A percentile compares a stretch with the other conserved stretches of the same genome.
phyloP scores from a whole-genome alignment of 768 basidiomycete species.

The Baorangia bicolor region DNA sequence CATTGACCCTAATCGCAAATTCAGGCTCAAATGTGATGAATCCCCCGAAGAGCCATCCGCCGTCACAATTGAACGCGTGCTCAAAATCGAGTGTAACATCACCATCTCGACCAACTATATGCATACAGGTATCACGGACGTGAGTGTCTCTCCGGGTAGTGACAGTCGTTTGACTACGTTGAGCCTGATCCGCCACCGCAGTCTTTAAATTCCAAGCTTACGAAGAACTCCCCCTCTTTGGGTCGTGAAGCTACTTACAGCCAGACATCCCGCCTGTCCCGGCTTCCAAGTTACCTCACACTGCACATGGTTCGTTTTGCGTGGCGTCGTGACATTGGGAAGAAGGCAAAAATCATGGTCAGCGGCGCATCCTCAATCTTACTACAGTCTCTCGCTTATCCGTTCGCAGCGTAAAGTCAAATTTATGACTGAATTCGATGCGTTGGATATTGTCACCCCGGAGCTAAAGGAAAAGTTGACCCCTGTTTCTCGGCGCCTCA shows the following conservation, averaged over 20 bases:
- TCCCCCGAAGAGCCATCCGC: constrained; percentile 74
- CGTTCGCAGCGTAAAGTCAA: constrained; percentile 77
- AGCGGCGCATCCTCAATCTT: constrained; percentile 1
- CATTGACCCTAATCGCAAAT: constrained; percentile 19
- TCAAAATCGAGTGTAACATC: constrained; percentile 95
- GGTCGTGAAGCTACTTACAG: constrained; percentile 81
- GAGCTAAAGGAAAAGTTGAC: constrained; percentile 71
- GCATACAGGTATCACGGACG: constrained; percentile 80
- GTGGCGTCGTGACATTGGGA: constrained; percentile 87
- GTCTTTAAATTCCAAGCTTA: constrained; percentile 84
- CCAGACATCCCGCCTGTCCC: constrained; percentile 75
- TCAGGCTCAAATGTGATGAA: constrained; percentile 78
- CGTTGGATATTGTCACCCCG: constrained; percentile 75
- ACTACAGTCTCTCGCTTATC: background rate
- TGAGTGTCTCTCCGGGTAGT: constrained; percentile 34
- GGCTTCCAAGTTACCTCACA: constrained; percentile 81
- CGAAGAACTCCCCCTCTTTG: constrained; percentile 79
- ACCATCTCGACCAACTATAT: constrained; percentile 84
- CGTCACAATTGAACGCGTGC: constrained; percentile 63
- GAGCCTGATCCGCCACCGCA: constrained; percentile 30
- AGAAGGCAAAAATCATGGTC: constrained; percentile 98
- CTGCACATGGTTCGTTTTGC: constrained; percentile 97
- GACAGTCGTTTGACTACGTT: background rate
- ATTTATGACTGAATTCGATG: constrained; percentile 88
- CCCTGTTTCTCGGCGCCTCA: constrained; percentile 69